Percentiles rank a stretch among this genome's conserved stretches.
These are phyloP conservation scores for Dujonia santamariae DNA, from an alignment of 1,139 yeast species.

Conservation along the genomic window DNA sequence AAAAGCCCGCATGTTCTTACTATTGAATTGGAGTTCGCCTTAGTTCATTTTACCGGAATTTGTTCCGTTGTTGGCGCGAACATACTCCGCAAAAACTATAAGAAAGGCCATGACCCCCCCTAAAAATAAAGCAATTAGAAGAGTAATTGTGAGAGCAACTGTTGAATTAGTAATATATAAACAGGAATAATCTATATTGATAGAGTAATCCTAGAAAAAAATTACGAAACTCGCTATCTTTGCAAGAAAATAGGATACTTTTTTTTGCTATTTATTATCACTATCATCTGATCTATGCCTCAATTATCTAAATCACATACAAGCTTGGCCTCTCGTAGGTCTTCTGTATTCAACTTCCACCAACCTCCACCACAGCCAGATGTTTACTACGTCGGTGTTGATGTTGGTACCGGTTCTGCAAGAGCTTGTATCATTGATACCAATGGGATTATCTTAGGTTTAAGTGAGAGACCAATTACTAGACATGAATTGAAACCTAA, in stretches of 20 bases:
- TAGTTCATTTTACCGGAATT: conserved; percentile 3
- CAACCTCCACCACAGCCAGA: conserved; percentile 45
- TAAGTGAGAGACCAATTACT: conserved; percentile 75
- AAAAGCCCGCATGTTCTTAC: no score
- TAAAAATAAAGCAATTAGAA: not conserved
- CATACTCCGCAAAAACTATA: not conserved
- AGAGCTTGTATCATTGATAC: conserved; percentile 89
- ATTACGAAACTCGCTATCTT: not conserved
- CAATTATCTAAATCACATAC: conserved; percentile 30
- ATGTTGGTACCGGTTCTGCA: conserved; percentile 97
- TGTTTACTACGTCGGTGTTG: conserved; percentile 83
- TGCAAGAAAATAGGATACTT: conserved; percentile 1
- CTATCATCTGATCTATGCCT: conserved; percentile 10
- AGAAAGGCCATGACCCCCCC: not conserved
- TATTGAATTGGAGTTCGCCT: not conserved
- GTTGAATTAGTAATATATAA: no score
- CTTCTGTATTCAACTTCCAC: conserved; percentile 35
- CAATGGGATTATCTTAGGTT: conserved; percentile 75
- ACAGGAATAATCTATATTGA: no score
- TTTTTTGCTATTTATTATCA: not conserved
- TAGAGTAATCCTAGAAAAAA: no score
- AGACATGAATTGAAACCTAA: conserved; percentile 72
- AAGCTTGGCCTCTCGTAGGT: conserved; percentile 38
- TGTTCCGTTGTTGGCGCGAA: conserved; percentile 4
- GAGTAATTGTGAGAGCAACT: not conserved